Base-by-base conservation (phyloP, 1,139 yeast genomes). In the Pichia terricola region DNA sequence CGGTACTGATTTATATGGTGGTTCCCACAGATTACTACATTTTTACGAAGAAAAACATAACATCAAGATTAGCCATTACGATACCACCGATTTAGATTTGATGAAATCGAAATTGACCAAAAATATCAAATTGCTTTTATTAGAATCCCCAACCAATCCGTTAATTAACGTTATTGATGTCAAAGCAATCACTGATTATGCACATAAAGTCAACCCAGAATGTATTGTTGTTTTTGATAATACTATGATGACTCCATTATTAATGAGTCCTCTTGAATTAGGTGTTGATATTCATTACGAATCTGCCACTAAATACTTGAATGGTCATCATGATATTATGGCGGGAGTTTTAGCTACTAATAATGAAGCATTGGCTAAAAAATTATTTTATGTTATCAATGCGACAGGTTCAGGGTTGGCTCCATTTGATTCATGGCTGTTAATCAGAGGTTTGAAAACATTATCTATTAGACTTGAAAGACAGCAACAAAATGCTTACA, bases 241-340 rank as follows among this genome's bases (percentile, higher is more conserved):
- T 69, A 88, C 96, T 51, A 88, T 88, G 96, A 81, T 88, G 89
- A 81, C 95, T 22, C 96, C 96, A 4, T 64, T 88, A 46, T 71
- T 82, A 57, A 81, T 86, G 81, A 73, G 83, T 16, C 96, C 96
- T 2, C 71, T 88, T 54, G 86, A 82, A 53, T 72, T 83, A 53
- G 94, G 94, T 16, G 94, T 81, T 32, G 96, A 88, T 61, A 83
- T 88, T 50, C 95, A 86, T 46, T 88, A 88, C 62, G 96, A 88
- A 62, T 81, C 91, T 16, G 96, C 94, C 22, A 88, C 96, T 46
- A 88, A 88, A 64, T 88, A 85, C 60, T 69, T 88, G 52, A 85
- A 87, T 58, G 96, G 96, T 9, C 96, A 88, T 62, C 96, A 88
- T 63, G 96, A 88, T 62, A 78, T 88, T 56, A 88, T 88, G 96